Conservation (phyloP, 768 basidiomycete species). For the Mycena rebaudengoi region DNA sequence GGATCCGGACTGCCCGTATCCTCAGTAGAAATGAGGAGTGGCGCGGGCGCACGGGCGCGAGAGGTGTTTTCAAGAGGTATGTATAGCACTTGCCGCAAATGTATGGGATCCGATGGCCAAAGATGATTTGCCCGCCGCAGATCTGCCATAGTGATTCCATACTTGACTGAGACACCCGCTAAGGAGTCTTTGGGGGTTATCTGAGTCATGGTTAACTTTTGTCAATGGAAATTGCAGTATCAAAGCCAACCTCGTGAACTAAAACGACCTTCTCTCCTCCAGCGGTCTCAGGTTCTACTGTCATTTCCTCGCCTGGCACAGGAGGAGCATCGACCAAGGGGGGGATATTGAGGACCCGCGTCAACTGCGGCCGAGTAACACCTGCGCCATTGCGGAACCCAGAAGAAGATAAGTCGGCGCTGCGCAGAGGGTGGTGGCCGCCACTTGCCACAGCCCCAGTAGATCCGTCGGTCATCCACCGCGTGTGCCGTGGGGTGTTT, state of each 20-base stretch:
- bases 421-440: constrained; percentile 37
- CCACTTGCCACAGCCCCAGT: constrained; percentile 5
- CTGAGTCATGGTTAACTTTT: constrained; percentile 45
- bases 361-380: constrained; percentile 44
- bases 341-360: constrained; percentile 45
- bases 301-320: constrained; percentile 23
- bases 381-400: constrained; percentile 33
- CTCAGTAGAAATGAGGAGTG: constrained; percentile 26
- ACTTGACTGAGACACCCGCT: constrained; percentile 87
- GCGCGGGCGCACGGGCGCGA: constrained; percentile 40
- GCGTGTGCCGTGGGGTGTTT: constrained; percentile 14
- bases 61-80: constrained; percentile 76
- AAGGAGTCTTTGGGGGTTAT: constrained; percentile 80
- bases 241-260: constrained; percentile 61
- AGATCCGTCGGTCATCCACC: constrained; percentile 14
- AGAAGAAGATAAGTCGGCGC: constrained; percentile 33
- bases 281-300: constrained; percentile 24
- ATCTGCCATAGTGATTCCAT: constrained; percentile 84
- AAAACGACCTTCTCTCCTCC: constrained; percentile 61
- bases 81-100: constrained; percentile 82
- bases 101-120: constrained; percentile 93
- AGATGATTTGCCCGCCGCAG: constrained; percentile 90
- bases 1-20: constrained; percentile 16
- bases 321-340: constrained; percentile 39
- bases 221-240: not conserved